These are phyloP conservation scores for Colletotrichum theobromicola DNA, from an alignment of 2,329 filamentous ascomycete genomes.

Conservation along the genomic window DNA sequence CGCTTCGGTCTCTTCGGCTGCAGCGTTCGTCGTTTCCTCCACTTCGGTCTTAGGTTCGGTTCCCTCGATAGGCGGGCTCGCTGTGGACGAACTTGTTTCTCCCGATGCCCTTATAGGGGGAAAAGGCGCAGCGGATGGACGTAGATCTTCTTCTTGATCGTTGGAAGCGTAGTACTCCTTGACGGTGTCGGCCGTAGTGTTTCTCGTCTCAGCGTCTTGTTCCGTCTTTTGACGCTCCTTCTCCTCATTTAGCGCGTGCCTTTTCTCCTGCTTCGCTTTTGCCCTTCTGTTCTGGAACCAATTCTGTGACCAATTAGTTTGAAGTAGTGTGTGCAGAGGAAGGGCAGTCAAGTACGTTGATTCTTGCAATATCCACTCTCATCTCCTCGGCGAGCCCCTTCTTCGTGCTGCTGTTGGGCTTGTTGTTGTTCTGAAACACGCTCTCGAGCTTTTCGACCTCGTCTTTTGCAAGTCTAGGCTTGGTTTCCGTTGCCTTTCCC, in stretches of 20 bases:
- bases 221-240: conserved; percentile 40
- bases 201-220: conserved; percentile 40
- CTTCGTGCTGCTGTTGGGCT: conserved; percentile 67
- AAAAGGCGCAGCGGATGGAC: conserved; percentile 42
- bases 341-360: conserved; percentile 54
- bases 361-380: conserved; percentile 66
- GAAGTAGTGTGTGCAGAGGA: not conserved
- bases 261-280: conserved; percentile 69
- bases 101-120: conserved; percentile 7
- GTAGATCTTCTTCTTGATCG: conserved; percentile 38
- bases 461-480: conserved; percentile 61
- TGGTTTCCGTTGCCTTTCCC: conserved; percentile 48
- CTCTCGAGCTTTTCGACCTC: conserved; percentile 64
- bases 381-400: conserved; percentile 66
- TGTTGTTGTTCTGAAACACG: conserved; percentile 68
- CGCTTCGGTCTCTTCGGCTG: not conserved
- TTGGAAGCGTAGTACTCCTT: conserved; percentile 37
- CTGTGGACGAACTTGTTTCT: not conserved
- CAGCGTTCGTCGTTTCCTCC: not conserved
- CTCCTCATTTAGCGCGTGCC: conserved; percentile 49
- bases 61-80: not conserved
- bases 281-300: conserved; percentile 74
- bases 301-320: conserved; percentile 54
- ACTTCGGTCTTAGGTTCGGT: not conserved
- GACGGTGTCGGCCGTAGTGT: conserved; percentile 31